Evolutionary conservation across 164 flowering plant genomes (phyloP).

Genomic region (Magnolia kwangsiensis): DNA sequence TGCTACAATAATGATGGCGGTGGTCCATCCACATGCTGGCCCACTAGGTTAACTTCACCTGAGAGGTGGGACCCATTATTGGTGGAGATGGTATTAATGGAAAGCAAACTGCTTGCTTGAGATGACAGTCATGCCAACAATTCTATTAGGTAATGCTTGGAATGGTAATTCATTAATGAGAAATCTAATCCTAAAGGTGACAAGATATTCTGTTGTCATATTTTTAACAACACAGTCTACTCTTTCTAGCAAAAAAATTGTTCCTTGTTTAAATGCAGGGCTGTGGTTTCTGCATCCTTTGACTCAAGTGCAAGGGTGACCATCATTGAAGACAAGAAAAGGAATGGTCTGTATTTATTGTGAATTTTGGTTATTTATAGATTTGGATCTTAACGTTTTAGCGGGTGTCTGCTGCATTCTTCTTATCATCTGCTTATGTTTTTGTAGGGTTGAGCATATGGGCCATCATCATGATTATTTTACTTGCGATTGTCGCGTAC

Average conservation of each 20-base stretch:
- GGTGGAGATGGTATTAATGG: too few species aligned
- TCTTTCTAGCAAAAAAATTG: constrained; percentile 1
- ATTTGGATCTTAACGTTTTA: background rate
- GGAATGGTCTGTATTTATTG: constrained; percentile 35
- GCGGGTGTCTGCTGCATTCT: background rate
- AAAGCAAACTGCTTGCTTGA: too few species aligned
- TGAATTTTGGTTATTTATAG: background rate
- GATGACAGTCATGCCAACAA: too few species aligned
- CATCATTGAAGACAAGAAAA: constrained; percentile 36
- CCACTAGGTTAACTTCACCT: too few species aligned
- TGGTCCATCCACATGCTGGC: too few species aligned
- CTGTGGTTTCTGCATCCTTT: constrained; percentile 69
- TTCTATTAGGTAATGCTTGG: too few species aligned
- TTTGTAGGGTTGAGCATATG: constrained; percentile 47
- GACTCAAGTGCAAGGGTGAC: constrained; percentile 87
- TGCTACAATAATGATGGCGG: too few species aligned
- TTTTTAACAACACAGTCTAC: background rate
- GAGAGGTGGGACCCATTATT: too few species aligned
- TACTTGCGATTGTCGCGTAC: constrained; percentile 50
- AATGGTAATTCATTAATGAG: background rate
- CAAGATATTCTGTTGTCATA: background rate
- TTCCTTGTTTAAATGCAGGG: constrained; percentile 36
- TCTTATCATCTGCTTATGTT: background rate
- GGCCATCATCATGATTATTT: constrained; percentile 38
- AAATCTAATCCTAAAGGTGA: too few species aligned